Evolutionary conservation across 1,284 basidiomycete genomes (phyloP).

Genomic region (Malassezia brasiliensis): DNA sequence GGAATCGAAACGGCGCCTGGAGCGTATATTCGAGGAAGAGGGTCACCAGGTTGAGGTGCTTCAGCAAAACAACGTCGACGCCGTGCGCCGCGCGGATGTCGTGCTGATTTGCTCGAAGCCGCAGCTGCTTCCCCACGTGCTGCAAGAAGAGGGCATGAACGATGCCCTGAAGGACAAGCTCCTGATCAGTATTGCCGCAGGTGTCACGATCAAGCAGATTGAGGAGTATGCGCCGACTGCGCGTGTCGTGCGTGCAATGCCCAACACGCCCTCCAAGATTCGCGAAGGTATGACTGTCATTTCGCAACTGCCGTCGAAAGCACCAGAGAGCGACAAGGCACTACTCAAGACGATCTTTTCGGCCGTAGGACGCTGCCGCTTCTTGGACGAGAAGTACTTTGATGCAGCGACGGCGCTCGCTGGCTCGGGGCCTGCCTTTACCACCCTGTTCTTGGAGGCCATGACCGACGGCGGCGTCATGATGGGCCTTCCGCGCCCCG

Average conservation of each 20-base stretch:
- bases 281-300: slow-evolving; percentile 47
- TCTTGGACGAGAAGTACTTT: slow-evolving; percentile 57
- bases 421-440: slow-evolving; percentile 92
- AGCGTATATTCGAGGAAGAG: slow-evolving; percentile 54
- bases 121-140: slow-evolving; percentile 68
- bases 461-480: slow-evolving; percentile 99
- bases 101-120: slow-evolving; percentile 67
- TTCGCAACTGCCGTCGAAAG: slow-evolving; percentile 15
- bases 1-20: slow-evolving; percentile 66
- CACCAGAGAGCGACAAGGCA: slow-evolving; percentile 24
- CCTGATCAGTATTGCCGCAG: slow-evolving; percentile 90
- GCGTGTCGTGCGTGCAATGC: slow-evolving; percentile 89
- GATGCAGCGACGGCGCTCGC: slow-evolving; percentile 95
- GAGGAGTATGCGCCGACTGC: slow-evolving; percentile 67
- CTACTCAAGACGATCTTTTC: slow-evolving; percentile 39
- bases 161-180: slow-evolving; percentile 81
- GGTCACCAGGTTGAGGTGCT: slow-evolving; percentile 59
- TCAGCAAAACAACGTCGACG: slow-evolving; percentile 59
- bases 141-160: slow-evolving; percentile 68
- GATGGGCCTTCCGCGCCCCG: slow-evolving; percentile 93
- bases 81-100: slow-evolving; percentile 68
- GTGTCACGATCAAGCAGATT: slow-evolving; percentile 78
- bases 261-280: slow-evolving; percentile 86
- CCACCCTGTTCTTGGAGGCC: slow-evolving; percentile 90
- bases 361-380: slow-evolving; percentile 37